These are phyloP conservation scores for Lasiodiplodia citricola DNA, from an alignment of 2,329 filamentous ascomycete species.

Conservation along the genomic window DNA sequence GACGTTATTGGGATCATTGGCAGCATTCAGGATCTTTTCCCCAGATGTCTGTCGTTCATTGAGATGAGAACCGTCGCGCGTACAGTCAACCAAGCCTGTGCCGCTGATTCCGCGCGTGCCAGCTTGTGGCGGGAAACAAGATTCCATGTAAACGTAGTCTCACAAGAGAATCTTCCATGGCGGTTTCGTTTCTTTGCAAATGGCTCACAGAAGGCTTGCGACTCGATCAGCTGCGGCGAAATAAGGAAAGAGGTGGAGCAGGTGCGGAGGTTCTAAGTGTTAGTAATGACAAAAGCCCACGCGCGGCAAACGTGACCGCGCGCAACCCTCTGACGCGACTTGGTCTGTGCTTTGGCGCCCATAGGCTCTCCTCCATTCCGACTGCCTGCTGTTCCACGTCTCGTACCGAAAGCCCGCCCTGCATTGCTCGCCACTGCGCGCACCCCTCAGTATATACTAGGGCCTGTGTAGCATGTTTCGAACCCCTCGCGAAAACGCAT, in stretches of 20 bases:
- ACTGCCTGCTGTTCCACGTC: neutral
- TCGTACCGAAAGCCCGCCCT: neutral
- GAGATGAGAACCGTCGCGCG: neutral
- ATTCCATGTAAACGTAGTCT: neutral
- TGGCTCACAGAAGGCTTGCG: neutral
- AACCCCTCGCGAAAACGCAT: conserved; percentile 57
- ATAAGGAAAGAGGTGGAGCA: neutral
- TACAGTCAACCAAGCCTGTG: neutral
- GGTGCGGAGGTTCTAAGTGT: neutral
- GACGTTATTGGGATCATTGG: neutral
- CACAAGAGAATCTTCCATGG: neutral
- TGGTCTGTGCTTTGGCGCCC: conserved; percentile 1
- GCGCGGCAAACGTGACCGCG: conserved; percentile 17
- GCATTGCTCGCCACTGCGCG: neutral
- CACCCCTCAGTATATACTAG: neutral
- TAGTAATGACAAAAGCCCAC: neutral
- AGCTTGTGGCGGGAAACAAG: neutral
- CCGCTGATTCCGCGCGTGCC: neutral
- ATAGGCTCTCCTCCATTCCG: neutral
- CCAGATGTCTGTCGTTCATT: neutral
- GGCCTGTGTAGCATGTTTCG: conserved; percentile 54
- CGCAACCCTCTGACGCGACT: conserved; percentile 1
- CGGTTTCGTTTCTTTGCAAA: neutral
- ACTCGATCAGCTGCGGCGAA: neutral
- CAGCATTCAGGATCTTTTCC: neutral